Percentiles rank a stretch among this genome's conserved stretches.
These are phyloP conservation scores for Rubia occidens DNA, from an alignment of 305 asterid species.

Conservation along the genomic window DNA sequence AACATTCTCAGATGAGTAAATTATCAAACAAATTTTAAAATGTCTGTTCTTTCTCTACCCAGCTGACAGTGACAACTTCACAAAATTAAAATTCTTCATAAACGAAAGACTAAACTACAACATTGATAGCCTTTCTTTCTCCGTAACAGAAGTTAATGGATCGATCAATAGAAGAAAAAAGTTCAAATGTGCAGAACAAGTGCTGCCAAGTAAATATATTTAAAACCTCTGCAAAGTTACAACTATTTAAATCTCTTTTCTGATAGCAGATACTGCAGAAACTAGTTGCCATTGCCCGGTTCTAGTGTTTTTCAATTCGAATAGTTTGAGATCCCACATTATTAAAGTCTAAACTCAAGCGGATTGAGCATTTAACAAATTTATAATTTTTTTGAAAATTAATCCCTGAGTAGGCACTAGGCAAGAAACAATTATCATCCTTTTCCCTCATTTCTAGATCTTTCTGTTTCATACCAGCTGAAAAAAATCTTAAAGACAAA, in stretches of 20 bases:
- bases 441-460: not conserved
- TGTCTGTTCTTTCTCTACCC: not conserved
- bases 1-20: constrained; percentile 8
- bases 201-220: not conserved
- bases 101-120: not conserved
- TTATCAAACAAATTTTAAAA: not conserved
- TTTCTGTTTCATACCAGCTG: not conserved
- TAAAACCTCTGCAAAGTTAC: not conserved
- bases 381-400: no score
- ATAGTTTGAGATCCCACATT: not conserved
- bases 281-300: not conserved
- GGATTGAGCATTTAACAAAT: constrained; percentile 3
- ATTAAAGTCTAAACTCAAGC: not conserved
- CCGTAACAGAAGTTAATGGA: not conserved
- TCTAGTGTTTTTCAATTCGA: not conserved
- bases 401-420: constrained; percentile 3
- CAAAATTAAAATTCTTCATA: not conserved
- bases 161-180: not conserved
- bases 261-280: not conserved
- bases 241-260: not conserved
- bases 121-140: not conserved
- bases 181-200: not conserved
- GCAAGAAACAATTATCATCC: not conserved
- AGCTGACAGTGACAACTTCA: not conserved
- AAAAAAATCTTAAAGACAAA: not conserved